Evolutionary conservation across 2,329 filamentous ascomycete genomes (phyloP), one percentile per base, ranked within the genome.

Genomic region (Colletotrichum magnum): DNA sequence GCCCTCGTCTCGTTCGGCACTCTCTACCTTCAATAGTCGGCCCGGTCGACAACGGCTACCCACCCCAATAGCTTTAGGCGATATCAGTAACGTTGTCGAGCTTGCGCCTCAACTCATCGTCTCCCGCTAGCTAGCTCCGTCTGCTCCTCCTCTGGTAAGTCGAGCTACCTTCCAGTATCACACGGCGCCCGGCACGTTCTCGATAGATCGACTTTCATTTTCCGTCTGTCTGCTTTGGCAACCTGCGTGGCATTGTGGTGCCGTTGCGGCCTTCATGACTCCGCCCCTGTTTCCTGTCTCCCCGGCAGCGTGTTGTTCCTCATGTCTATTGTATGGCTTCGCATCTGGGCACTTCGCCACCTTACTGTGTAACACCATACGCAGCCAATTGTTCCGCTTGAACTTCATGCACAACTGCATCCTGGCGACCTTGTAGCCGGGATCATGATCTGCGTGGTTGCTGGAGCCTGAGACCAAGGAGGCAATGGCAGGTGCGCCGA

Each of bases 81-180:
- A 67, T 52, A 52, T 58, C 50, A 67, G 26, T 18, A 26, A 41
- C 26, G 21, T 56, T 51, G 28, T 60, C 36, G 50, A 69, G 62
- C 67, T 66, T 43, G 50, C 62, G 50, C 50, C 62, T 41, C 51
- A 52, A 47, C 18, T 48, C 26, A 57, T 51, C 62, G 48, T 67
- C 51, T 53, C 36, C 67, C 56, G 48, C 63, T 57, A 69, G 67
- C 56, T 64, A 41, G 52, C 28, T 60, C 66, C 56, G 62, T 69
- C 39, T 26, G 15, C 54, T 56, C 39, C 53, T 32, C 24, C 47
- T 26, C 62, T 24, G 41, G 67, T 69, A 61, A 67, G 67, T 48
- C 26, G 24, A 69, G 62, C 57, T 69, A 41, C 36, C 51, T 56
- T 57, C 62, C 21, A 57, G 54, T 47, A 58, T 32, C 54, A 32